These are phyloP conservation scores for Pseudogymnoascus sp. DNA, from an alignment of 2,329 filamentous ascomycete genomes.

Conservation along the genomic window DNA sequence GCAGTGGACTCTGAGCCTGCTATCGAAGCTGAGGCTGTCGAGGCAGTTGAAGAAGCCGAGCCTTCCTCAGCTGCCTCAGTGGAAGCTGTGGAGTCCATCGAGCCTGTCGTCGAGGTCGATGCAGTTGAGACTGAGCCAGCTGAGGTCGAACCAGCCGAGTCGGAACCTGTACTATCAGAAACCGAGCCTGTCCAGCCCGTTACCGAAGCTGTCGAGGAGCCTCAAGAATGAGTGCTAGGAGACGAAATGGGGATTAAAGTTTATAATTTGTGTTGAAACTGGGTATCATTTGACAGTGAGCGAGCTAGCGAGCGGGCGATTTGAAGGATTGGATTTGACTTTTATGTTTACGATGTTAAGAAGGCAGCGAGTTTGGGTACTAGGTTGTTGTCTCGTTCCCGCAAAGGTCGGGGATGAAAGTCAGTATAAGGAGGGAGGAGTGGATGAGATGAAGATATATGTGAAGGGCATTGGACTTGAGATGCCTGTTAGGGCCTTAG, in stretches of 20 bases:
- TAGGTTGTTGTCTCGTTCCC: not conserved
- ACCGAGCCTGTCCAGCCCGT: not conserved
- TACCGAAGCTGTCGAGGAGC: not conserved
- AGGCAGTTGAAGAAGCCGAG: not conserved
- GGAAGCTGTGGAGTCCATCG: not conserved
- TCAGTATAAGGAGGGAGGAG: not conserved
- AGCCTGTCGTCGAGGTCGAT: not conserved
- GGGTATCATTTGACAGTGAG: not conserved
- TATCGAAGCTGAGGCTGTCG: not conserved
- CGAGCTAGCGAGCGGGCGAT: conserved; percentile 8
- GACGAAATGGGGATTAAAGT: not conserved
- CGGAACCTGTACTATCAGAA: not conserved
- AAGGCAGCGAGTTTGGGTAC: not conserved
- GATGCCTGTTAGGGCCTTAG: not conserved
- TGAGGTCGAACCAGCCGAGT: not conserved
- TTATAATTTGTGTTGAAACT: not conserved
- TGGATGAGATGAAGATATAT: not conserved
- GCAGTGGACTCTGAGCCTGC: not conserved
- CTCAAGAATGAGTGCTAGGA: not conserved
- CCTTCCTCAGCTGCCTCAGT: not conserved
- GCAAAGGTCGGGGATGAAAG: not conserved
- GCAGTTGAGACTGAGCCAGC: not conserved
- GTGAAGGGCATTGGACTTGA: not conserved
- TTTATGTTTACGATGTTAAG: conserved; percentile 8
- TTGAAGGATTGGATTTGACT: not conserved